Evolutionary conservation across 169 alveolate species (phyloP), one percentile per base, ranked within the genome.

Genomic region (Eimeria acervulina): DNA sequence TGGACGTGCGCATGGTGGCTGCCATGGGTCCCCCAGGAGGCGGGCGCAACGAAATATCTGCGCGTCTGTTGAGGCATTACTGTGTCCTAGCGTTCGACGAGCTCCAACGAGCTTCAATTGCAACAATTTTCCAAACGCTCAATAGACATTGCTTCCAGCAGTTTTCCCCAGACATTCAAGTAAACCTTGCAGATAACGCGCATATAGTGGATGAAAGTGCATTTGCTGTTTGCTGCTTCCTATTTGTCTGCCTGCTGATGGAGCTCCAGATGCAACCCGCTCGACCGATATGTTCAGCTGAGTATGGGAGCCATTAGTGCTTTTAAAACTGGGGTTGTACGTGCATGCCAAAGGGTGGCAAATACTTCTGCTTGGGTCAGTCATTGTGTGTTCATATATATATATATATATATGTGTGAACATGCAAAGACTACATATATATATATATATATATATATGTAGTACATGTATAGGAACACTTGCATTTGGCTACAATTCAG

Each of bases 1-100:
- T 98, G 94, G 99, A 98, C 85, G 96, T 98, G 66, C 96, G 97
- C 63, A 91, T 98, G 87, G 95, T 98, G 61, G 97, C 98, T 44
- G 99, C 99, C 38, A 98, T 98, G 99, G 99, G 99, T 52, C 99
- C 99, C 1, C 94, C 99, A 83, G 99, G 99, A 19, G 99, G 99
- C 52, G 99, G 99, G 83, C 98, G 99, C 97, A 96, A 98, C 91
- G 97, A 97, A 81, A 97, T 99, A 94, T 98, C 99, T 42, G 98
- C 98, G 40, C 98, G 99, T 87, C 97, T 98, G 96, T 96, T 97
- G 81, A 95, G 97, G n/a, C 99, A 98, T 95, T 98, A 98, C 97
- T 98, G 98, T 96, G 96, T 98, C 55, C 89, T 99, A 31, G 97
- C 98, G 28, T 98, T 97, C 91, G 97, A 99, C 19, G 98, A 98